Evolutionary conservation across 345 rosid species (phyloP).

Genomic region (Hibiscus tridactylites): DNA sequence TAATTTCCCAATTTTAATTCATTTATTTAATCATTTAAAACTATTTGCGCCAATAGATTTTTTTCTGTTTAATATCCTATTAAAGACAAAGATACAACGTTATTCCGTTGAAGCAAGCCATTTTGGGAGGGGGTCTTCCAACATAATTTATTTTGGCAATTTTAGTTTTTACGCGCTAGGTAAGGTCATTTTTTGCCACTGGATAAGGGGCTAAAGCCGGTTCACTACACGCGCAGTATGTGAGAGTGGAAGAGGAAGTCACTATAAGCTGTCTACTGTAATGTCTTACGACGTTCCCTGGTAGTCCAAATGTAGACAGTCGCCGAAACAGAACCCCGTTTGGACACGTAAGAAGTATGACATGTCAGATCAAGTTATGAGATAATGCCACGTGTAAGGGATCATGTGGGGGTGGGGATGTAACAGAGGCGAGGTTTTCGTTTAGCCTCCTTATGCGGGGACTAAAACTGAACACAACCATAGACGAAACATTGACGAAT

Average conservation of each 20-base stretch:
- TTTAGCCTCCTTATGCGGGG: slow-evolving; percentile 21
- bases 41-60: too few relatives aligned
- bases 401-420: slow-evolving; percentile 22
- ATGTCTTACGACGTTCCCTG: slow-evolving; percentile 13
- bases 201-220: neutral
- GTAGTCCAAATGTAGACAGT: neutral
- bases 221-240: accelerated
- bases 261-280: neutral
- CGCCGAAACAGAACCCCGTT: slow-evolving; percentile 10
- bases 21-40: too few relatives aligned
- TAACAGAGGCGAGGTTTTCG: slow-evolving; percentile 21
- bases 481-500: neutral
- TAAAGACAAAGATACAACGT: neutral
- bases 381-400: slow-evolving; percentile 18
- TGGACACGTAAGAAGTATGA: slow-evolving; percentile 8
- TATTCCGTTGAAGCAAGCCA: neutral
- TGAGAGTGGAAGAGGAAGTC: neutral
- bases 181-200: accelerated
- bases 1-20: too few relatives aligned
- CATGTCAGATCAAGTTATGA: slow-evolving; percentile 7
- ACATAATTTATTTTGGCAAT: slow-evolving; percentile 1
- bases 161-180: neutral
- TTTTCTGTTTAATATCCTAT: too few relatives aligned
- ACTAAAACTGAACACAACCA: neutral
- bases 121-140: slow-evolving; percentile 9